Evolutionary conservation across 129 eudicot species (phyloP).

Genomic region (Helianthus tuberosus): DNA sequence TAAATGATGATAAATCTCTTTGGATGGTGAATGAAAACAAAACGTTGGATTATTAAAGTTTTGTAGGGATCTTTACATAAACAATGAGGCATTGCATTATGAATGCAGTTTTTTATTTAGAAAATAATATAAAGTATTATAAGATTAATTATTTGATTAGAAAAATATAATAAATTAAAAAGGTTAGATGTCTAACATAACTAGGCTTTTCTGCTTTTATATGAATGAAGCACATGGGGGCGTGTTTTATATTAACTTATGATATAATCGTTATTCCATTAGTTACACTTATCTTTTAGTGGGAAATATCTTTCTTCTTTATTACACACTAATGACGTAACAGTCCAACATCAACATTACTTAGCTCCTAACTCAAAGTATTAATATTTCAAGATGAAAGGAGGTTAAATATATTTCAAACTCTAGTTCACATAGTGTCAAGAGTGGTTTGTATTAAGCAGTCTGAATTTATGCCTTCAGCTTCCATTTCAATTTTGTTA

Average conservation of each 20-base stretch:
- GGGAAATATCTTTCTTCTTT: background rate
- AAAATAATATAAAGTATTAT: constrained; percentile 4
- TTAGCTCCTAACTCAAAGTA: background rate
- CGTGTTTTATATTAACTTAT: background rate
- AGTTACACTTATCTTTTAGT: background rate
- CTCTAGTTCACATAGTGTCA: no score
- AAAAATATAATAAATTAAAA: background rate
- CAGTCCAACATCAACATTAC: background rate
- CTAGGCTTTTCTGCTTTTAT: constrained; percentile 18
- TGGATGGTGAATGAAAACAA: constrained; percentile 8
- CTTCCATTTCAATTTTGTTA: no score
- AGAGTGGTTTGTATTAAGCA: no score
- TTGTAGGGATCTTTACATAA: constrained; percentile 25
- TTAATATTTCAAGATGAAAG: background rate
- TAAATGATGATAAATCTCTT: background rate
- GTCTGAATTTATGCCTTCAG: no score
- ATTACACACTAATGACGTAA: background rate
- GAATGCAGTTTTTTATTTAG: constrained; percentile 12
- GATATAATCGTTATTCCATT: background rate
- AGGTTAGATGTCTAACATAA: constrained; percentile 19
- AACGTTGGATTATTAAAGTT: constrained; percentile 21
- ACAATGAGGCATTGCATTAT: constrained; percentile 16
- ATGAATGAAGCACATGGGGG: constrained; percentile 32
- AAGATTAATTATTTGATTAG: constrained; percentile 7
- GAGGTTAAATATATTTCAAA: background rate